Evolutionary conservation across 768 basidiomycete species (phyloP).

Genomic region (Agaricus blazei): DNA sequence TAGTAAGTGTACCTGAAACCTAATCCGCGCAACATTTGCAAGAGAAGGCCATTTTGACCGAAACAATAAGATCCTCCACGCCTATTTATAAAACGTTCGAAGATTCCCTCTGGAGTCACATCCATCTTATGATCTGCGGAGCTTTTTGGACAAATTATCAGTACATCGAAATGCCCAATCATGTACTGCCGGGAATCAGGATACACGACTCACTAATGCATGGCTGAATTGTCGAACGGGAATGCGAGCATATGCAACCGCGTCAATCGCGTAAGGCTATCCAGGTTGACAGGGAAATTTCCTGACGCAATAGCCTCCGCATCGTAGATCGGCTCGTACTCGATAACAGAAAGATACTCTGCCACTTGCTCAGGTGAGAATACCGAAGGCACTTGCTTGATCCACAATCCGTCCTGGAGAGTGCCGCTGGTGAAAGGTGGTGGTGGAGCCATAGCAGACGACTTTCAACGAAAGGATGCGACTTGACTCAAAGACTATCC

Average conservation of each 20-base stretch:
- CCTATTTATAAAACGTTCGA: slow-evolving; percentile 17
- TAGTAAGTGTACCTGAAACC: slow-evolving; percentile 19
- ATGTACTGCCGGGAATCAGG: too few relatives aligned
- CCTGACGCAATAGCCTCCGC: slow-evolving; percentile 15
- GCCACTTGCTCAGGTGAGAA: slow-evolving; percentile 18
- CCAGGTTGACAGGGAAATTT: slow-evolving; percentile 20
- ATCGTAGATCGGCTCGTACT: slow-evolving; percentile 12
- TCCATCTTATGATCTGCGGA: slow-evolving; percentile 21
- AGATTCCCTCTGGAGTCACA: slow-evolving; percentile 18
- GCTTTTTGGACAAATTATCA: slow-evolving; percentile 6
- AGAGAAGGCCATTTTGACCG: slow-evolving; percentile 21
- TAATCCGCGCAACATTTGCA: slow-evolving; percentile 22
- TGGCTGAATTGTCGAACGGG: slow-evolving; percentile 31
- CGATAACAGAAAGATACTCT: slow-evolving; percentile 22
- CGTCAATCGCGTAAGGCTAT: slow-evolving; percentile 21
- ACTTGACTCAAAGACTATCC: too few relatives aligned
- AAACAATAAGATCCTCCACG: slow-evolving; percentile 24
- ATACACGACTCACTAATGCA: slow-evolving; percentile 31
- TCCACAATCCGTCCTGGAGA: slow-evolving; percentile 17
- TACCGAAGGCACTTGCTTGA: slow-evolving; percentile 18
- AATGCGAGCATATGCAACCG: slow-evolving; percentile 25
- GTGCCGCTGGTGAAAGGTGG: slow-evolving; percentile 5
- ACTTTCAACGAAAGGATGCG: too few relatives aligned
- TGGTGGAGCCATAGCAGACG: too few relatives aligned
- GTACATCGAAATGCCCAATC: too few relatives aligned